phyloP scores from a whole-genome alignment of 1,139 yeast species.

The Arxiozyma bovina region DNA sequence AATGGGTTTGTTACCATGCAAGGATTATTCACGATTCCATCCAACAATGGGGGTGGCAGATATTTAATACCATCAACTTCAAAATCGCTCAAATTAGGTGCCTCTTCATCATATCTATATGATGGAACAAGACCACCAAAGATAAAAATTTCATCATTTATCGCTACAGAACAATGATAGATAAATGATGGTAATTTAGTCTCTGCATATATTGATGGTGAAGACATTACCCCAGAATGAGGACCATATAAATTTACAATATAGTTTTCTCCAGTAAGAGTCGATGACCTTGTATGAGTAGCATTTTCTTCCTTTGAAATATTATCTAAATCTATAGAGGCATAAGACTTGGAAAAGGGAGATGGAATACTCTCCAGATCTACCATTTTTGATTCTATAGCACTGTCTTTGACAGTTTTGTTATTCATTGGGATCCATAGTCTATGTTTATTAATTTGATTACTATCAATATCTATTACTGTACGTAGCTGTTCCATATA shows the following conservation, averaged over 20 bases:
- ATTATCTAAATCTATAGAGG: neutral
- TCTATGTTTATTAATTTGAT: constrained; percentile 1
- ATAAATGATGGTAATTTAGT: constrained; percentile 31
- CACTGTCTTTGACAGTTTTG: neutral
- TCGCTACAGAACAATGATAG: constrained; percentile 34
- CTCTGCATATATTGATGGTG: constrained; percentile 33
- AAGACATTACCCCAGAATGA: constrained; percentile 7
- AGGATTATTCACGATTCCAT: constrained; percentile 33
- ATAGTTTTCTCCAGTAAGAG: constrained; percentile 6
- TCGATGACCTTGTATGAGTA: constrained; percentile 9
- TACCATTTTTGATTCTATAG: neutral
- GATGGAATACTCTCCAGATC: neutral
- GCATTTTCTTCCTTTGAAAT: constrained; percentile 5
- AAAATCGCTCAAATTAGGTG: constrained; percentile 31
- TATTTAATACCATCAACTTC: constrained; percentile 32
- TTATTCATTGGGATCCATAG: constrained; percentile 1
- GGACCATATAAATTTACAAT: constrained; percentile 12
- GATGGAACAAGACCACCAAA: constrained; percentile 36
- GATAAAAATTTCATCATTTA: constrained; percentile 30
- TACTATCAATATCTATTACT: neutral
- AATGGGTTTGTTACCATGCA: constrained; percentile 30
- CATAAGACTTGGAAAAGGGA: neutral
- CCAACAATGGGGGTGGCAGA: constrained; percentile 38
- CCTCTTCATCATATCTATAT: constrained; percentile 26
- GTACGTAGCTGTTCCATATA: neutral